Evolutionary conservation across 2,329 filamentous ascomycete genomes (phyloP).

Genomic region (Fusarium marasasianum): DNA sequence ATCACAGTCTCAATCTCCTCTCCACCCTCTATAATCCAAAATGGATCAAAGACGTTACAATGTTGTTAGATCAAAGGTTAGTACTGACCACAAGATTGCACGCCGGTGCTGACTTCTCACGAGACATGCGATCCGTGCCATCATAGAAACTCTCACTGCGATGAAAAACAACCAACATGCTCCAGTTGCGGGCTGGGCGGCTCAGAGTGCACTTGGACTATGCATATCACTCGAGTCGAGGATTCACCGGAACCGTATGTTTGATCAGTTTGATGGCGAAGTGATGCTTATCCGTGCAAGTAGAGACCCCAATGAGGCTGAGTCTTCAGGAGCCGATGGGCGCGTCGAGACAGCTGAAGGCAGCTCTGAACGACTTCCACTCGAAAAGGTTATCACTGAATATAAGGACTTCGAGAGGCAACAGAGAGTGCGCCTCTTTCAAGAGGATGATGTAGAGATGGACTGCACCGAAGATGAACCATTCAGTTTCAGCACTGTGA

Average conservation of each 20-base stretch:
- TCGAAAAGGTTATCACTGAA: fast-evolving
- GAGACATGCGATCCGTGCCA: constrained; percentile 12
- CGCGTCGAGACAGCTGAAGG: not conserved
- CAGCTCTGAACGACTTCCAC: not conserved
- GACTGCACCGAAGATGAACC: not conserved
- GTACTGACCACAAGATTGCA: not conserved
- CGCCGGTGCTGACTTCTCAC: not conserved
- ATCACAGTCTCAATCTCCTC: not conserved
- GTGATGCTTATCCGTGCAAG: not conserved
- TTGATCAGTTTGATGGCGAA: fast-evolving
- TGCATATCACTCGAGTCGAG: fast-evolving
- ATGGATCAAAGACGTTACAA: not conserved
- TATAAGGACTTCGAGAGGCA: too few relatives aligned
- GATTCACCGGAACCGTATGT: not conserved
- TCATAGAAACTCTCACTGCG: constrained; percentile 8
- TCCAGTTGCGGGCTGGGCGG: not conserved
- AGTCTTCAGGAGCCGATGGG: not conserved
- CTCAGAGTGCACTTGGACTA: fast-evolving
- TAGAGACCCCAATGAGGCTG: not conserved
- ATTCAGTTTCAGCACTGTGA: not conserved
- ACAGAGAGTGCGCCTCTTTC: too few relatives aligned
- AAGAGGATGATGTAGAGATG: not conserved
- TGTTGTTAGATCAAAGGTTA: fast-evolving
- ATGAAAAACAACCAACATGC: constrained; percentile 9
- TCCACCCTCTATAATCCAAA: not conserved